Base-by-base conservation (phyloP, 345 rosid species). In the Schrenkiella parvula region DNA sequence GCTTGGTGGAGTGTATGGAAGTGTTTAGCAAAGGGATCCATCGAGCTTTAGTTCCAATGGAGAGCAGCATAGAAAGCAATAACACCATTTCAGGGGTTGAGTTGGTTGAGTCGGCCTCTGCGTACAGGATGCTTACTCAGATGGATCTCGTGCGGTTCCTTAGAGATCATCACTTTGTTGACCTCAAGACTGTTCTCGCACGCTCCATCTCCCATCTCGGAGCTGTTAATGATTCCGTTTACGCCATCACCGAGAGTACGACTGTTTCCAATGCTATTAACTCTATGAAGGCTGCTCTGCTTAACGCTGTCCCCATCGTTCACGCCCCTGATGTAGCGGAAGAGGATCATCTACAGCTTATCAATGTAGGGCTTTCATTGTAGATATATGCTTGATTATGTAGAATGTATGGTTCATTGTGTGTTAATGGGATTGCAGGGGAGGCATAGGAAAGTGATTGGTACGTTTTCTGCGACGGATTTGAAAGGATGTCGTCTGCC, bases 11-110 rank as follows among this genome's bases (percentile, higher is more conserved):
- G 28, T 85, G 97, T 71, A 84, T 90, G 93, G 93, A 89, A 78
- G 82, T 90, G 69, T 78, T 90, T 46, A 84, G 93, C 84, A 93
- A 93, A 80, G 97, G 93, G 65, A 84, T 87, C 32, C 98, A 93
- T 81, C 77, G 92, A 2, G 90, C 89, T 5, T 70, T 93, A 61
- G 98, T 93, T 39, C 98, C 97, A 3, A 6, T 76, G 2, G 95
- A 86, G 56, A 64, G 87, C 38, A 82, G 77, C 35, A 70, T 57
- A 65, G 89, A 83, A 18, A 83, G 80, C 21, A 73, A 3, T 19
- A 43, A 68, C 61, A 67, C 62, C 9, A 29, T 60, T 4, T 70
- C 85, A 2, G 91, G 90, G 15, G 90, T 75, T 4, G 91, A 86
- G 73, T 79, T 88, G n/a, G 79, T 82, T 25, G 95, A 90, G 73